phyloP scores from a whole-genome alignment of 192 early-diverging fungal genomes.

The Coemansia sp. region DNA sequence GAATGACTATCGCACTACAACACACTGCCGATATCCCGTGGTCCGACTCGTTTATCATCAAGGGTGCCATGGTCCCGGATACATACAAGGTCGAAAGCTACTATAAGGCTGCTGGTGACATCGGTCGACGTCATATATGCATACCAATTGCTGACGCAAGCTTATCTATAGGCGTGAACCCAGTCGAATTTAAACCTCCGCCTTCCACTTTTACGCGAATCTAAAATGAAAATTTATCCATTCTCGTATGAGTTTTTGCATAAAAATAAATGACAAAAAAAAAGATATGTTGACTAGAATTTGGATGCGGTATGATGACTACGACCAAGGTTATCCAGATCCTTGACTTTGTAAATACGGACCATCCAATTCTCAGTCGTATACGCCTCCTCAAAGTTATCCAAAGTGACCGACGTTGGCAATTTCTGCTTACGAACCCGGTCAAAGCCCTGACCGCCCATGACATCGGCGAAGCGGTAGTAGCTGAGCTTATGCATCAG shows the following conservation, averaged over 20 bases:
- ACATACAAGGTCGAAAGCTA: conserved; percentile 24
- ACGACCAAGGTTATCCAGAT: conserved; percentile 90
- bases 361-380: conserved; percentile 98
- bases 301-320: conserved; percentile 28
- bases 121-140: conserved; percentile 1
- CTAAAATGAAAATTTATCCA: conserved; percentile 7
- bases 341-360: conserved; percentile 97
- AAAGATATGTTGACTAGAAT: conserved; percentile 8
- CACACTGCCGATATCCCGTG: conserved; percentile 26
- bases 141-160: conserved; percentile 19
- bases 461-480: conserved; percentile 91
- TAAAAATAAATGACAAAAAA: neutral
- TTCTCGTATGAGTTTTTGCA: neutral
- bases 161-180: conserved; percentile 18
- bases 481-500: conserved; percentile 98
- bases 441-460: conserved; percentile 74
- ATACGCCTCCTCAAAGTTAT: conserved; percentile 90
- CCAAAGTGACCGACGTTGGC: conserved; percentile 76
- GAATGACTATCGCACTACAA: conserved; percentile 19
- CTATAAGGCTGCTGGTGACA: conserved; percentile 9
- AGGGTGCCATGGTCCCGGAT: conserved; percentile 7
- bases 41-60: conserved; percentile 36
- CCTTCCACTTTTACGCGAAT: conserved; percentile 31
- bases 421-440: conserved; percentile 80
- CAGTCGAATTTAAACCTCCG: conserved; percentile 40